Evolutionary conservation across 345 rosid species (phyloP).

Genomic region (Draba incana): DNA sequence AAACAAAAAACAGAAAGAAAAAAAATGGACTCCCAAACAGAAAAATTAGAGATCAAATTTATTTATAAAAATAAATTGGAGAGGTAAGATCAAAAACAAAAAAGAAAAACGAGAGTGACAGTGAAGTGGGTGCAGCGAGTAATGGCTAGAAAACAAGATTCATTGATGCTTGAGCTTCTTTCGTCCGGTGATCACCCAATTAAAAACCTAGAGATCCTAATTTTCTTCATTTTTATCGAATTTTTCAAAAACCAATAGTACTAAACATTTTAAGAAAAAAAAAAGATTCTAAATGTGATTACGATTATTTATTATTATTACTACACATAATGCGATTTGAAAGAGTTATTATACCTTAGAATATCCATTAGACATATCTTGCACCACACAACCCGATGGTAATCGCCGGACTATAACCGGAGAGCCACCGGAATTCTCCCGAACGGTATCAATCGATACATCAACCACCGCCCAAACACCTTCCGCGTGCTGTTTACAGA

Average conservation of each 20-base stretch:
- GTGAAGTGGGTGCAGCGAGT: constrained; percentile 47
- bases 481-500: constrained; percentile 69
- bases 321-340: background rate
- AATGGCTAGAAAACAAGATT: constrained; percentile 46
- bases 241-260: constrained; percentile 28
- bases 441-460: constrained; percentile 56
- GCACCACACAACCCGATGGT: constrained; percentile 96
- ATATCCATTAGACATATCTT: constrained; percentile 95
- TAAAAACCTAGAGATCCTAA: constrained; percentile 41
- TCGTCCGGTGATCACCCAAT: constrained; percentile 43
- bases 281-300: constrained; percentile 34
- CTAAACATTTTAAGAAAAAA: background rate
- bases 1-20: background rate
- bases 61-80: background rate
- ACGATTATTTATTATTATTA: constrained; percentile 1
- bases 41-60: background rate
- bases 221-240: constrained; percentile 25
- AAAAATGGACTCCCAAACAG: background rate
- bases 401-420: constrained; percentile 65
- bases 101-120: constrained; percentile 34
- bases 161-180: constrained; percentile 47
- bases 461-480: constrained; percentile 85
- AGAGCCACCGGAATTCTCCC: constrained; percentile 47
- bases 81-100: constrained; percentile 9
- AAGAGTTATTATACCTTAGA: constrained; percentile 62